These are phyloP conservation scores for Thymus mandschuricus DNA, from an alignment of 257 asterid species.

Conservation along the genomic window DNA sequence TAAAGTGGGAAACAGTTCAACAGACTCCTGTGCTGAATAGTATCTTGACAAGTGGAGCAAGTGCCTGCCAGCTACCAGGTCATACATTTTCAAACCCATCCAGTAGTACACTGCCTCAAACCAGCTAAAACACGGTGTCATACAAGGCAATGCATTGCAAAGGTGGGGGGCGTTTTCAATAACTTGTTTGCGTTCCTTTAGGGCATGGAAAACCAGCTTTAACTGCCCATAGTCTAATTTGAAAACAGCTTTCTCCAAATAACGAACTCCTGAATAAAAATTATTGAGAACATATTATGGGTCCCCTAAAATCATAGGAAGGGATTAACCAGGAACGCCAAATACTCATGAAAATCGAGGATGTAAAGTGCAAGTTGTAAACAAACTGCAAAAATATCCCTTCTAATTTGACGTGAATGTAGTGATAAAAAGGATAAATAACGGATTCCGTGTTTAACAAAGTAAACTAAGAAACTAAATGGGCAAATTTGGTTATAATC, in stretches of 20 bases:
- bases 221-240: constrained; percentile 92
- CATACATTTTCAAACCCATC: constrained; percentile 97
- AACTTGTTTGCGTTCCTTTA: constrained; percentile 92
- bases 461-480: constrained; percentile 7
- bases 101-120: constrained; percentile 89
- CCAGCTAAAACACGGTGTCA: constrained; percentile 99
- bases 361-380: constrained; percentile 11
- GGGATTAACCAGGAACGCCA: background rate
- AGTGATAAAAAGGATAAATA: constrained; percentile 10
- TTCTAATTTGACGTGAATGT: constrained; percentile 7
- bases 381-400: background rate
- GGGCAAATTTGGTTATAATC: background rate
- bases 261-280: constrained; percentile 76
- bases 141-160: constrained; percentile 92
- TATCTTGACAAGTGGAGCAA: constrained; percentile 89
- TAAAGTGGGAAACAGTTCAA: constrained; percentile 87
- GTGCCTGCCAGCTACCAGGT: constrained; percentile 85
- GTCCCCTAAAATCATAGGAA: constrained; percentile 3
- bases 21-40: constrained; percentile 88
- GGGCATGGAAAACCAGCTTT: constrained; percentile 93
- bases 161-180: constrained; percentile 96
- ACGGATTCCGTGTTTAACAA: constrained; percentile 8
- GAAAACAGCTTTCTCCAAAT: constrained; percentile 96
- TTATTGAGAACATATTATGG: constrained; percentile 10
- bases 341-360: constrained; percentile 16